A percentile compares a stretch with the other conserved stretches of the same genome.
phyloP scores from a whole-genome alignment of 75 land plant genomes.

The Sequoiadendron giganteum region DNA sequence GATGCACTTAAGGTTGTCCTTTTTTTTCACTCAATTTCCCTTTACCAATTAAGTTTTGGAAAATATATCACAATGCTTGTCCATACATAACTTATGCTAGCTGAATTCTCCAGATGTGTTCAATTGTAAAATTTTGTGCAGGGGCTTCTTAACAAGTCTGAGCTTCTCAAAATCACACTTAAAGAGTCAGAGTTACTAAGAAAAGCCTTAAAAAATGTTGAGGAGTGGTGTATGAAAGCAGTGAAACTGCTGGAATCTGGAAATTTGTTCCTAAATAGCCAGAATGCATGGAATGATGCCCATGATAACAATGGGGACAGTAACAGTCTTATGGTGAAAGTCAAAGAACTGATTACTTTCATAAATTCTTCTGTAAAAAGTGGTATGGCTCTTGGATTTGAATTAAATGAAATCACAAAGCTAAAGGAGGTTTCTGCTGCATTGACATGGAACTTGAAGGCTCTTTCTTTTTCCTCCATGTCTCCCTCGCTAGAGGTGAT shows the following conservation, averaged over 20 bases:
- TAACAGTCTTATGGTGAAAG: background rate
- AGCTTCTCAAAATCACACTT: conserved; percentile 2
- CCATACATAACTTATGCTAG: background rate
- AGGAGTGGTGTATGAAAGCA: background rate
- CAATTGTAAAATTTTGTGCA: background rate
- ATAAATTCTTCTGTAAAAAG: conserved; percentile 5
- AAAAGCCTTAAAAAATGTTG: background rate
- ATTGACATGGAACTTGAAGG: conserved; percentile 12
- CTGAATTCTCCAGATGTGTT: background rate
- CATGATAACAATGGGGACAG: background rate
- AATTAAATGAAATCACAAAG: background rate
- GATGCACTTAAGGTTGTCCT: conserved; percentile 9
- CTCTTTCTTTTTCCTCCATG: conserved; percentile 12
- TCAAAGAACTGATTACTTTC: background rate
- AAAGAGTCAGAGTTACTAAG: background rate
- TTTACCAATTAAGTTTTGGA: background rate
- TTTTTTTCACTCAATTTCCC: background rate
- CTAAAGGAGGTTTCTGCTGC: background rate
- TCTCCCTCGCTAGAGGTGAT: conserved; percentile 11
- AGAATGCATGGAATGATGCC: conserved; percentile 8
- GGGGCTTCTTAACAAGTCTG: conserved; percentile 6
- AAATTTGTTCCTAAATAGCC: background rate
- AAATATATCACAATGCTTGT: background rate
- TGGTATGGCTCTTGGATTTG: conserved; percentile 5
- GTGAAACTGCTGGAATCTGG: background rate